phyloP scores from a whole-genome alignment of 768 basidiomycete species.

The Boletus reticulatus region DNA sequence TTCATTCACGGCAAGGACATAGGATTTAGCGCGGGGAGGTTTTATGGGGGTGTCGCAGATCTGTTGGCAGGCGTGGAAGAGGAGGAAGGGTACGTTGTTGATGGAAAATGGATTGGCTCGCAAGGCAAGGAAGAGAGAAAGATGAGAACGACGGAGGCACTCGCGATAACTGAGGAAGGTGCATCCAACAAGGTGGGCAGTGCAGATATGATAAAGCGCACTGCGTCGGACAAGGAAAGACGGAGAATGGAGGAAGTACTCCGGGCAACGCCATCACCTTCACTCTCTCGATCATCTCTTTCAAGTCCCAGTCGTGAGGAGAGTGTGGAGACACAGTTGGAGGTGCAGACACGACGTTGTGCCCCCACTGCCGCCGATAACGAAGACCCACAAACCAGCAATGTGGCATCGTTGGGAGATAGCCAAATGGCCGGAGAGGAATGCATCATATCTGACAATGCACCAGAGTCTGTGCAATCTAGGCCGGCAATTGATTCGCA shows the following conservation, averaged over 20 bases:
- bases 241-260: conserved; percentile 26
- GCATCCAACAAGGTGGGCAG: not conserved
- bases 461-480: not conserved
- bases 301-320: conserved; percentile 3
- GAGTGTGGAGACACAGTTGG: not conserved
- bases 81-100: conserved; percentile 37
- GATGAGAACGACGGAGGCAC: not conserved
- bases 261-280: conserved; percentile 5
- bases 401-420: not conserved
- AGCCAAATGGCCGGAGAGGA: not conserved
- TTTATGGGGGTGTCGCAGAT: conserved; percentile 83
- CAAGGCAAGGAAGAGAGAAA: conserved; percentile 15
- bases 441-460: not conserved
- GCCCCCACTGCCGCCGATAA: not conserved
- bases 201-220: conserved; percentile 6
- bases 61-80: conserved; percentile 78
- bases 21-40: conserved; percentile 87
- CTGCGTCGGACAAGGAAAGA: conserved; percentile 25
- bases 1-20: conserved; percentile 88
- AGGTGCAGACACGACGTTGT: not conserved
- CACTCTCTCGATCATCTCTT: not conserved
- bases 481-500: not conserved
- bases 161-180: not conserved
- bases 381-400: not conserved
- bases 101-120: conserved; percentile 23